phyloP scores from a whole-genome alignment of 768 basidiomycete species.

The Kwoniella dejecticola region DNA sequence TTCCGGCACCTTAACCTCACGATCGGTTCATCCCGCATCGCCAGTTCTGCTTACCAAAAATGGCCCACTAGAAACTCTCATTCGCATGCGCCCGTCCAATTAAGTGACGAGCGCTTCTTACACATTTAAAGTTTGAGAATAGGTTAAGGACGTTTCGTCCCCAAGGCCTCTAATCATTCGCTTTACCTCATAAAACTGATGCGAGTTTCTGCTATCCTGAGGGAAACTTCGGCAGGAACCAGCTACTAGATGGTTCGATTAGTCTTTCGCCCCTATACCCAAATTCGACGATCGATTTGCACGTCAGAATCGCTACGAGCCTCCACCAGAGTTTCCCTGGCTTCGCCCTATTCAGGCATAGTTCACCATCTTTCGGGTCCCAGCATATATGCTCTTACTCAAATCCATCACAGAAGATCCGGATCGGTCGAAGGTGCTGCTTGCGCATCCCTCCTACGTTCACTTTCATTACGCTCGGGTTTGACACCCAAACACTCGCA shows the following conservation, averaged over 20 bases:
- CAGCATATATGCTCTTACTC: conserved; percentile 81
- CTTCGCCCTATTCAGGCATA: conserved; percentile 87
- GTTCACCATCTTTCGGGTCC: conserved; percentile 90
- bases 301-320: conserved; percentile 94
- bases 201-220: conserved; percentile 69
- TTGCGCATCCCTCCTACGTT: conserved; percentile 65
- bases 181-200: conserved; percentile 62
- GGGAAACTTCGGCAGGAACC: conserved; percentile 90
- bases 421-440: conserved; percentile 75
- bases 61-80: conserved; percentile 73
- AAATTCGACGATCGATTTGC: conserved; percentile 95
- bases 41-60: conserved; percentile 55
- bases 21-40: conserved; percentile 68
- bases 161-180: conserved; percentile 90
- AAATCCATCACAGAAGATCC: conserved; percentile 72
- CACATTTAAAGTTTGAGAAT: conserved; percentile 74
- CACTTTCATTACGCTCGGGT: conserved; percentile 72
- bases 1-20: conserved; percentile 67
- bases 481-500: conserved; percentile 77
- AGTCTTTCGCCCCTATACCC: conserved; percentile 96
- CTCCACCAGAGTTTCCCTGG: conserved; percentile 96
- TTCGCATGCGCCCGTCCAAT: conserved; percentile 58
- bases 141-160: conserved; percentile 86
- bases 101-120: conserved; percentile 62
- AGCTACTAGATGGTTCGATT: conserved; percentile 92